phyloP scores from a whole-genome alignment of 2,329 filamentous ascomycete genomes.

The Alternaria panax region DNA sequence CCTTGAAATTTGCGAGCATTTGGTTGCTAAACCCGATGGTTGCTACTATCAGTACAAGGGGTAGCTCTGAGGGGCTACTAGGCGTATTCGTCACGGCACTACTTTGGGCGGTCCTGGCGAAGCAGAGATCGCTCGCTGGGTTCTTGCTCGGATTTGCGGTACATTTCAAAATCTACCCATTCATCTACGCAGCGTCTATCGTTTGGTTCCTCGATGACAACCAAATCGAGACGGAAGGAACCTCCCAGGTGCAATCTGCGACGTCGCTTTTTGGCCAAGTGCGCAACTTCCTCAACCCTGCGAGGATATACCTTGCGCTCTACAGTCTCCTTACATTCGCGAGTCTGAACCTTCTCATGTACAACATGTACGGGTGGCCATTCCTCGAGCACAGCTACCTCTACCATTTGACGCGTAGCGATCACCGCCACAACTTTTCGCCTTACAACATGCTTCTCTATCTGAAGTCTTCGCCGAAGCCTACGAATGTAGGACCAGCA shows the following conservation, averaged over 20 bases:
- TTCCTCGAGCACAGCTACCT: slow-evolving; percentile 92
- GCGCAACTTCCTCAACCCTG: slow-evolving; percentile 38
- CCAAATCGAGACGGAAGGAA: slow-evolving; percentile 28
- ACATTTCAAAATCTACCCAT: slow-evolving; percentile 99
- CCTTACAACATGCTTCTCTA: slow-evolving; percentile 94
- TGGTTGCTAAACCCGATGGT: slow-evolving; percentile 99
- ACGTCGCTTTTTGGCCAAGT: slow-evolving; percentile 33
- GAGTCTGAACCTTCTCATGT: slow-evolving; percentile 80
- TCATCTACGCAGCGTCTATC: slow-evolving; percentile 87
- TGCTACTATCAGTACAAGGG: slow-evolving; percentile 91
- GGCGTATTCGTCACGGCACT: slow-evolving; percentile 84
- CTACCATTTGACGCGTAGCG: slow-evolving; percentile 90
- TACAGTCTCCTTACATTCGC: slow-evolving; percentile 77
- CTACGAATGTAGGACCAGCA: slow-evolving; percentile 35
- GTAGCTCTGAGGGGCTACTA: slow-evolving; percentile 89
- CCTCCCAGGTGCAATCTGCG: not conserved
- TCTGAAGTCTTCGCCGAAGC: slow-evolving; percentile 71
- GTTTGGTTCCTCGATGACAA: slow-evolving; percentile 79
- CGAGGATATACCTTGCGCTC: slow-evolving; percentile 65
- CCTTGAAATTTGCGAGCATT: slow-evolving; percentile 79
- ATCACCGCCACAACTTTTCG: slow-evolving; percentile 98
- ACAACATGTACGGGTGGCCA: slow-evolving; percentile 71
- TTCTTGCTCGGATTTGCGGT: slow-evolving; percentile 81
- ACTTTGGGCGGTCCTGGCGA: slow-evolving; percentile 79
- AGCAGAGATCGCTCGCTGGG: slow-evolving; percentile 71